Evolutionary conservation across 495 filamentous ascomycete species (phyloP).

Genomic region (Acidomyces sp.): DNA sequence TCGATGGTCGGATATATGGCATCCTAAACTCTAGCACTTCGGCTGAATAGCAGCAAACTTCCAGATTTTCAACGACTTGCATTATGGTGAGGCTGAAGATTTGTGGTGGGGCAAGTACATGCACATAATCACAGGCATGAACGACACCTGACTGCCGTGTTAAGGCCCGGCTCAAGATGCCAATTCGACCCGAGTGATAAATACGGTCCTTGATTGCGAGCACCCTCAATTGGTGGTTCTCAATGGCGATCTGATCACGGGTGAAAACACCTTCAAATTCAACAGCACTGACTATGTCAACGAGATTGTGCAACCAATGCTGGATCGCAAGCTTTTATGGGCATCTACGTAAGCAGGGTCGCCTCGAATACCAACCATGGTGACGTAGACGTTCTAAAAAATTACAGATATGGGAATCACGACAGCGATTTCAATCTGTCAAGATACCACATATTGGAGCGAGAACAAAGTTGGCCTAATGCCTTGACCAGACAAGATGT

Average conservation of each 20-base stretch:
- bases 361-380: no score
- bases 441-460: slow-evolving; percentile 37
- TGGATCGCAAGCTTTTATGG: slow-evolving; percentile 42
- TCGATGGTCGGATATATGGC: no score
- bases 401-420: slow-evolving; percentile 71
- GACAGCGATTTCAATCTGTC: slow-evolving; percentile 51
- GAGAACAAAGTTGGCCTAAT: slow-evolving; percentile 41
- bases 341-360: slow-evolving; percentile 57
- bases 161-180: slow-evolving; percentile 49
- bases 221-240: slow-evolving; percentile 48
- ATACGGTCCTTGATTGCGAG: slow-evolving; percentile 46
- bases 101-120: neutral
- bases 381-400: no score
- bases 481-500: slow-evolving; percentile 42
- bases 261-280: slow-evolving; percentile 46
- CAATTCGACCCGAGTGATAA: slow-evolving; percentile 46
- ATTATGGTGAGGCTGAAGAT: slow-evolving; percentile 51
- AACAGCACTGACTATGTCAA: slow-evolving; percentile 50
- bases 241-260: slow-evolving; percentile 64
- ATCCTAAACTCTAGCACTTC: no score
- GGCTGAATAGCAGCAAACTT: no score
- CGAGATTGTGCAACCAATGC: slow-evolving; percentile 45
- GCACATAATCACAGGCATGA: slow-evolving; percentile 9
- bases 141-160: no score
- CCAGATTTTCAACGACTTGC: slow-evolving; percentile 58